Evolutionary conservation across 1,284 basidiomycete species (phyloP).

Genomic region (Cryptococcus sp.): DNA sequence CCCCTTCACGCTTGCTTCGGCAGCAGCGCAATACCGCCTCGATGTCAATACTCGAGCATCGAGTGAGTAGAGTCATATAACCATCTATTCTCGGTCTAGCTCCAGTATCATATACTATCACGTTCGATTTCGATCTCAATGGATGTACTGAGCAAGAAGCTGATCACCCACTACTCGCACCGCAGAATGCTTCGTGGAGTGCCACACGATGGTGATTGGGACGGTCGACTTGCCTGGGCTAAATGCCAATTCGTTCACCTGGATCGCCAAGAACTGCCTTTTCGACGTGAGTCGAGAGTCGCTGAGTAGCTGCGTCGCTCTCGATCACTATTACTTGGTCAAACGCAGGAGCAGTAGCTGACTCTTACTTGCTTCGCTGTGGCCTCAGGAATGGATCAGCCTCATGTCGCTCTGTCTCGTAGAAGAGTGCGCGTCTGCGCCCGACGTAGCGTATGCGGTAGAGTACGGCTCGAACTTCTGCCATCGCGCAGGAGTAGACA

Average conservation of each 20-base stretch:
- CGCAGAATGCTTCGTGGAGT: constrained; percentile 32
- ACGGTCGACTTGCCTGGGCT: constrained; percentile 21
- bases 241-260: constrained; percentile 9
- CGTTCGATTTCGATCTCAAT: too few species aligned
- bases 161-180: not conserved
- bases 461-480: constrained; percentile 40
- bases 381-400: constrained; percentile 19
- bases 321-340: too few species aligned
- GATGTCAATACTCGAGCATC: constrained; percentile 18
- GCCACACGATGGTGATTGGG: constrained; percentile 18
- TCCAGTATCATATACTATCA: too few species aligned
- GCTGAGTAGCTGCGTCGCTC: too few species aligned
- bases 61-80: constrained; percentile 12
- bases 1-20: constrained; percentile 19
- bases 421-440: constrained; percentile 29
- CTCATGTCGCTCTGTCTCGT: constrained; percentile 34
- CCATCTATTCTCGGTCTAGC: not conserved
- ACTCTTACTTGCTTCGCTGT: not conserved
- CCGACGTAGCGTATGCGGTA: constrained; percentile 44
- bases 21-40: constrained; percentile 25
- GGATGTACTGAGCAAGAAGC: not conserved
- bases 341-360: too few species aligned
- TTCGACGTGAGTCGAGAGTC: constrained; percentile 25
- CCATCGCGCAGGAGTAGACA: constrained; percentile 32
- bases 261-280: constrained; percentile 33